Percentiles rank a stretch among this genome's conserved stretches.
phyloP scores from a whole-genome alignment of 805 yeast genomes.

The Huiozyma naganishii region DNA sequence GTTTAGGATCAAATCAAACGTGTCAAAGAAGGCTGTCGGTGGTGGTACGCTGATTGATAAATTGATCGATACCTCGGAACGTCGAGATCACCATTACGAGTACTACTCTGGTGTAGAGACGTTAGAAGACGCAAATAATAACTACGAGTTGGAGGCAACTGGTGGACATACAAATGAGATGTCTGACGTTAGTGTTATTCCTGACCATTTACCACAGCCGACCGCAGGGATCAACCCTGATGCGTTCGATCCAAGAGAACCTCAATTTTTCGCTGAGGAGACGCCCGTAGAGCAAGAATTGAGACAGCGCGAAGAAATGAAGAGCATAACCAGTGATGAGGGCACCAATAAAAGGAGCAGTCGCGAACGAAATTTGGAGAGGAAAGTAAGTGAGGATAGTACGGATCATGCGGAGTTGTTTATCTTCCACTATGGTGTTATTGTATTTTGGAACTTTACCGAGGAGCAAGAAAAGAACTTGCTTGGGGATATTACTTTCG shows the following conservation, averaged over 20 bases:
- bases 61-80: slow-evolving; percentile 70
- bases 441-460: slow-evolving; percentile 96
- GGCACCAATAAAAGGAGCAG: neutral
- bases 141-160: slow-evolving; percentile 28
- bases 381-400: slow-evolving; percentile 10
- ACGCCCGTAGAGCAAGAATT: slow-evolving; percentile 14
- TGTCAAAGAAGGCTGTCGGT: slow-evolving; percentile 29
- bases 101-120: slow-evolving; percentile 71
- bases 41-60: slow-evolving; percentile 53
- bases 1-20: slow-evolving; percentile 60
- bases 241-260: slow-evolving; percentile 86
- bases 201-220: slow-evolving; percentile 20
- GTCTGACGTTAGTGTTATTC: slow-evolving; percentile 5
- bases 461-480: slow-evolving; percentile 89
- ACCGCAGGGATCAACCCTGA: slow-evolving; percentile 28
- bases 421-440: slow-evolving; percentile 83
- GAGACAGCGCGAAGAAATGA: slow-evolving; percentile 11
- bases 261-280: slow-evolving; percentile 67
- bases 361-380: slow-evolving; percentile 3
- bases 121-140: slow-evolving; percentile 42
- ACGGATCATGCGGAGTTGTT: slow-evolving; percentile 73
- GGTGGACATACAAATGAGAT: neutral
- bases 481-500: slow-evolving; percentile 72
- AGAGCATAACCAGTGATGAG: neutral
- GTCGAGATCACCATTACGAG: slow-evolving; percentile 84